phyloP scores from a whole-genome alignment of 805 yeast genomes.

The Pichia phayaonensis region DNA sequence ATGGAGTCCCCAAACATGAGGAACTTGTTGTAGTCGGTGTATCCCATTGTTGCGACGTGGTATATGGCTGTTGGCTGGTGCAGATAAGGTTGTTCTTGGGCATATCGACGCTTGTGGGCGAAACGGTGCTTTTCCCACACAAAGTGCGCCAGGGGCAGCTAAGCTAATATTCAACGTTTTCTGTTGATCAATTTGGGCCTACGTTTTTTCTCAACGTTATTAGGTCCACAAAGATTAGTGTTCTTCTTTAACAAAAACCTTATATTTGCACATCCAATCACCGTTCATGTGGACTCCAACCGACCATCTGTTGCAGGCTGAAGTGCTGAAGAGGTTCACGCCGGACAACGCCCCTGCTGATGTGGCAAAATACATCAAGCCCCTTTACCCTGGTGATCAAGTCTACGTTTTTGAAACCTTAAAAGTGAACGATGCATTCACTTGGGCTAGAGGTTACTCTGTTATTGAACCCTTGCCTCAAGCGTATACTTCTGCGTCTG shows the following conservation, averaged over 20 bases:
- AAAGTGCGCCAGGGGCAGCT: no score
- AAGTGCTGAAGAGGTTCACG: conserved; percentile 4
- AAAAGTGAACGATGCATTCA: conserved; percentile 24
- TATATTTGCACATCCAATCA: no score
- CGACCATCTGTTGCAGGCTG: conserved; percentile 3
- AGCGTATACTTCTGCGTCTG: conserved; percentile 55
- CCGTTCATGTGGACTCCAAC: conserved; percentile 2
- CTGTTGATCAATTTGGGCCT: no score
- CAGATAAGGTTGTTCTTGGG: no score
- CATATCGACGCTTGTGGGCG: no score
- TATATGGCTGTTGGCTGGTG: no score
- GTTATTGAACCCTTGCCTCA: conserved; percentile 62
- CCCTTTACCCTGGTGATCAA: conserved; percentile 11
- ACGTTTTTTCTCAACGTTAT: no score
- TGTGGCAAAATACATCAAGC: conserved; percentile 3
- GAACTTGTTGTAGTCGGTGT: conserved; percentile 18
- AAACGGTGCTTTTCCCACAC: no score
- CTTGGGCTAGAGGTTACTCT: conserved; percentile 79
- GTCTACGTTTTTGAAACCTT: conserved; percentile 13
- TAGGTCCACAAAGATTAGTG: no score
- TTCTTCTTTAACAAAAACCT: no score
- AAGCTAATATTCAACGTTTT: no score
- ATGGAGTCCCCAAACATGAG: conserved; percentile 33
- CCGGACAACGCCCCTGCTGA: neutral
- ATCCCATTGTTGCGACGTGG: conserved; percentile 4